Evolutionary conservation across 148 eudicot species (phyloP).

Genomic region (Bassia scoparia): DNA sequence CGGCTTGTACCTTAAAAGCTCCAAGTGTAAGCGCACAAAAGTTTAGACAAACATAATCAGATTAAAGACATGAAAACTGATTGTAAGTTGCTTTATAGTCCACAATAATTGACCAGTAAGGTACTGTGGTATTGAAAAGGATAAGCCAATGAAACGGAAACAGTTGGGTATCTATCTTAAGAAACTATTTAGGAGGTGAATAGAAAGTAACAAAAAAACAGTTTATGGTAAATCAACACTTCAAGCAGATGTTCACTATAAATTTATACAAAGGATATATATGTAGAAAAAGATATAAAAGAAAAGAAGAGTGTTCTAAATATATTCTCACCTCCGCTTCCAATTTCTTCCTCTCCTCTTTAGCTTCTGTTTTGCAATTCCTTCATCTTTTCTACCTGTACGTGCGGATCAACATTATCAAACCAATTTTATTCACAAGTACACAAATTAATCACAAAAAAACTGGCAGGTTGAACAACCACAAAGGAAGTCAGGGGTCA

Average conservation of each 20-base stretch:
- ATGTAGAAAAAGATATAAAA: not conserved
- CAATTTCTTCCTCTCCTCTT: slow-evolving; percentile 74
- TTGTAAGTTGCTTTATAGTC: not conserved
- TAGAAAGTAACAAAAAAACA: not conserved
- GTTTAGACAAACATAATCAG: not conserved
- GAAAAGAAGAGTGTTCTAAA: not conserved
- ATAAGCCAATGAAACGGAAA: too few species aligned
- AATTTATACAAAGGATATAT: too few species aligned
- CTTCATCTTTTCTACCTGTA: slow-evolving; percentile 96
- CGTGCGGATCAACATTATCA: slow-evolving; percentile 1
- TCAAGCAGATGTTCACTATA: not conserved
- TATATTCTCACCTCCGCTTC: slow-evolving; percentile 80
- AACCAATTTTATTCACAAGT: not conserved
- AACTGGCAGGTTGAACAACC: not conserved
- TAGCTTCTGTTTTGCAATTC: slow-evolving; percentile 91
- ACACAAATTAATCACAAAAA: not conserved
- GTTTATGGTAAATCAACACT: not conserved
- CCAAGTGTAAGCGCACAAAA: not conserved
- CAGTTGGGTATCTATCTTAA: too few species aligned
- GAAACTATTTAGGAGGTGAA: not conserved
- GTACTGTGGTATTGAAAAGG: too few species aligned
- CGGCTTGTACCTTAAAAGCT: not conserved
- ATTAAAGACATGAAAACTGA: not conserved
- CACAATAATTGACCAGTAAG: too few species aligned
- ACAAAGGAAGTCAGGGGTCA: not conserved